These are phyloP conservation scores for Prunus padus DNA, from an alignment of 306 rosid genomes.

Conservation along the genomic window DNA sequence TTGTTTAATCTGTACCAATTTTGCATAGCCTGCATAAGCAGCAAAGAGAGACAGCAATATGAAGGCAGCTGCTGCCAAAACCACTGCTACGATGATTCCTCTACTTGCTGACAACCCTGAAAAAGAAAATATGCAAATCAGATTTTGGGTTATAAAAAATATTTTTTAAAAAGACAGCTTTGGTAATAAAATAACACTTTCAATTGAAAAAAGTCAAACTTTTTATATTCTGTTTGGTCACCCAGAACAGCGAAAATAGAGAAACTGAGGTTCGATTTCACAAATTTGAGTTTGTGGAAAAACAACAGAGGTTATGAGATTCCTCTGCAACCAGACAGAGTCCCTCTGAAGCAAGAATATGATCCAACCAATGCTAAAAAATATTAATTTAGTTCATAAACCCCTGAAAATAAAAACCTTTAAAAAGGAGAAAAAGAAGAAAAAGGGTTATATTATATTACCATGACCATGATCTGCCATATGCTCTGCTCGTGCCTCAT, in stretches of 20 bases:
- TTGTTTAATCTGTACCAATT: slow-evolving; percentile 37
- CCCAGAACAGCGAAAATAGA: slow-evolving; percentile 7
- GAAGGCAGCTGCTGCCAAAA: slow-evolving; percentile 56
- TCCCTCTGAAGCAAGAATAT: neutral
- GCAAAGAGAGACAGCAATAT: slow-evolving; percentile 47
- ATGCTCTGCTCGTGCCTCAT: slow-evolving; percentile 13
- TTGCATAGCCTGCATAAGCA: slow-evolving; percentile 49
- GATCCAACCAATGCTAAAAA: neutral
- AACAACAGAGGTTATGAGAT: no score
- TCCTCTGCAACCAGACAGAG: no score
- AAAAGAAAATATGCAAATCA: neutral
- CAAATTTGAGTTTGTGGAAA: no score
- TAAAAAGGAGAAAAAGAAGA: neutral
- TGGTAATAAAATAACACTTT: neutral
- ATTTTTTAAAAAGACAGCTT: no score
- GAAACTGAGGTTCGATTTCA: neutral
- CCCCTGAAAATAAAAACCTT: neutral
- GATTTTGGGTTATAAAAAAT: neutral
- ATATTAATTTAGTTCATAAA: neutral
- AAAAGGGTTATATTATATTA: slow-evolving; percentile 6
- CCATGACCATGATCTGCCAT: slow-evolving; percentile 24
- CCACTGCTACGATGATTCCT: slow-evolving; percentile 50
- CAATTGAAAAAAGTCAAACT: neutral
- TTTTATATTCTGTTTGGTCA: slow-evolving; percentile 9
- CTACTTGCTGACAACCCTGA: slow-evolving; percentile 41